Conservation (phyloP, 2,329 filamentous ascomycete genomes). For the Claviceps paspali region DNA sequence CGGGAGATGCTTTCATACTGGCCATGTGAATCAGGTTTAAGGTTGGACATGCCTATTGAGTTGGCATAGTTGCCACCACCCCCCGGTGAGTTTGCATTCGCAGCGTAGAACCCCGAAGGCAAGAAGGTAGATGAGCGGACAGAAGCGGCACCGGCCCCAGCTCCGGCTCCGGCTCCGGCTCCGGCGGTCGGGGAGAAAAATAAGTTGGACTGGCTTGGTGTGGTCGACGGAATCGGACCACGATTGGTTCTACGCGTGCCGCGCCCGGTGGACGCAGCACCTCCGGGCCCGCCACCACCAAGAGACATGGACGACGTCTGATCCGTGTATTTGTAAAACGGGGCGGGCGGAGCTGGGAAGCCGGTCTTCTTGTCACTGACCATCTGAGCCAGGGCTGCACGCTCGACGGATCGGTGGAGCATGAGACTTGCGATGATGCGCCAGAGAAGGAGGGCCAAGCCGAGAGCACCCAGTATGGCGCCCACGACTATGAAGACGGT, state of each 20-base stretch:
- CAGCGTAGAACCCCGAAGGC: constrained; percentile 81
- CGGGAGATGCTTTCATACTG: constrained; percentile 26
- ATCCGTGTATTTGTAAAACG: constrained; percentile 51
- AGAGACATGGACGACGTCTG: constrained; percentile 39
- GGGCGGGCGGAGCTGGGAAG: constrained; percentile 40
- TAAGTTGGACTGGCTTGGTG: constrained; percentile 52
- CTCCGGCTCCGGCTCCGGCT: constrained; percentile 32
- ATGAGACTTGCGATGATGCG: constrained; percentile 77
- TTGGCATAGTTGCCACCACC: constrained; percentile 29
- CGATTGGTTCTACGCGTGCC: constrained; percentile 36
- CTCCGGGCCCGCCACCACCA: constrained; percentile 17
- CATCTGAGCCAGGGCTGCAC: constrained; percentile 64
- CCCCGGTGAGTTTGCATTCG: constrained; percentile 39
- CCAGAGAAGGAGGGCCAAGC: constrained; percentile 72
- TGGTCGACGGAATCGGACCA: constrained; percentile 36
- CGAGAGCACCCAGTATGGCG: constrained; percentile 71
- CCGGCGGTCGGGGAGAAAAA: constrained; percentile 88
- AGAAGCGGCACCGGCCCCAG: constrained; percentile 41
- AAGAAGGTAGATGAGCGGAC: constrained; percentile 67
- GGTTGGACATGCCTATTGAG: constrained; percentile 45
- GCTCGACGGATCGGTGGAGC: constrained; percentile 79
- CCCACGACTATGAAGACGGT: constrained; percentile 95
- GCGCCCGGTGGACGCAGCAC: constrained; percentile 27
- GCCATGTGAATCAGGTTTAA: constrained; percentile 43
- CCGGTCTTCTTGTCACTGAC: constrained; percentile 53